phyloP scores from a whole-genome alignment of 257 asterid species.

The Solanum pennellii region DNA sequence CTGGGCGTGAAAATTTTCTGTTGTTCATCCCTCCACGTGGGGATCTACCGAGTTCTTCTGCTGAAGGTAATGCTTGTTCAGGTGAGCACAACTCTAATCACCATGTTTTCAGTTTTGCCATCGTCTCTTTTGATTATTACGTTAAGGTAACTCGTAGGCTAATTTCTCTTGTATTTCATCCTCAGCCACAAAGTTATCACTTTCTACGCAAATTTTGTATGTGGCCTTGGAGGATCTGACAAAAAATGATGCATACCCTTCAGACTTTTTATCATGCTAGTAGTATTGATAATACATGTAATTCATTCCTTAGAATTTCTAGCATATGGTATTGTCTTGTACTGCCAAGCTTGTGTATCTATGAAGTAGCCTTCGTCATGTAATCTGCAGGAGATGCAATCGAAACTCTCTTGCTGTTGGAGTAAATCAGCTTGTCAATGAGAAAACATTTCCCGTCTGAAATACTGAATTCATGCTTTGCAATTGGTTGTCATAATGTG shows the following conservation, averaged over 20 bases:
- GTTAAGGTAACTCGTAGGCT: not conserved
- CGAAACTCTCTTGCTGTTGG: not conserved
- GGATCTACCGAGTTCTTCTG: not conserved
- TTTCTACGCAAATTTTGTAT: not conserved
- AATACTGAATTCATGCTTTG: not conserved
- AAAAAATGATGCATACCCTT: not conserved
- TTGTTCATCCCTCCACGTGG: not conserved
- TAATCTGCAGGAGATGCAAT: not conserved
- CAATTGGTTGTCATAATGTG: not conserved
- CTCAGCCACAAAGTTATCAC: not conserved
- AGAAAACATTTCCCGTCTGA: not conserved
- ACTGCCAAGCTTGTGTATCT: not conserved
- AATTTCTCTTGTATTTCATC: not conserved
- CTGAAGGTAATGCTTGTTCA: not conserved
- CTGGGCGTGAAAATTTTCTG: constrained; percentile 35
- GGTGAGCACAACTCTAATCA: not conserved
- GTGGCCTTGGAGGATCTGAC: not conserved
- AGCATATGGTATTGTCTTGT: not conserved
- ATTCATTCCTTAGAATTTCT: not conserved
- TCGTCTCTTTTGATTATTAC: not conserved
- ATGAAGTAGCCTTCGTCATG: not conserved
- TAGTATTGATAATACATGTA: not conserved
- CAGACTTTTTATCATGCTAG: not conserved
- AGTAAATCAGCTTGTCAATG: not conserved
- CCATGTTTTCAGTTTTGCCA: not conserved